Conservation (phyloP, 2,329 filamentous ascomycete species). For the Neopestalotiopsis clavispora region DNA sequence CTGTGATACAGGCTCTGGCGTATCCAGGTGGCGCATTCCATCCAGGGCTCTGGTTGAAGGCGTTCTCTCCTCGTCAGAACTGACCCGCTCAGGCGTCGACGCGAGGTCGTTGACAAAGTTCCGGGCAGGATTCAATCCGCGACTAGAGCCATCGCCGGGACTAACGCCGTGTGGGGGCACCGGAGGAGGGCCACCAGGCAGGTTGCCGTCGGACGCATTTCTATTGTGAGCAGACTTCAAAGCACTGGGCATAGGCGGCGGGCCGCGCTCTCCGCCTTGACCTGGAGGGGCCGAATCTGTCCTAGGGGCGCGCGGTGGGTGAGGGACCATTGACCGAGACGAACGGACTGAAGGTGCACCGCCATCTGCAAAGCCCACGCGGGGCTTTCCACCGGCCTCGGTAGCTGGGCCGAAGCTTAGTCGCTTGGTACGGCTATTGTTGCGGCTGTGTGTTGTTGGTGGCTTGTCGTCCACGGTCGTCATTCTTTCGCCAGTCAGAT, state of each 20-base stretch:
- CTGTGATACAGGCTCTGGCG: conserved; percentile 76
- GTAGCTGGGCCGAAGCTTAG: conserved; percentile 54
- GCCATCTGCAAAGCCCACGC: conserved; percentile 65
- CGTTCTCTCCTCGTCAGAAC: conserved; percentile 60
- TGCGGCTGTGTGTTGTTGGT: conserved; percentile 51
- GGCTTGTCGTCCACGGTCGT: conserved; percentile 60
- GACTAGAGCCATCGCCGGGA: conserved; percentile 32
- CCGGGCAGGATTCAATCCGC: conserved; percentile 41
- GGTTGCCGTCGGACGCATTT: conserved; percentile 53
- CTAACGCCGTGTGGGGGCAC: conserved; percentile 31
- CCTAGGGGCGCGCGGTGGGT: conserved; percentile 43
- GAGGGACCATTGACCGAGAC: conserved; percentile 55
- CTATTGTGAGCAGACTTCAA: conserved; percentile 44
- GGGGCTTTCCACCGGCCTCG: conserved; percentile 41
- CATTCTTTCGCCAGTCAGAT: conserved; percentile 82
- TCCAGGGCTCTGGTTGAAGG: conserved; percentile 57
- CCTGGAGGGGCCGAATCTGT: conserved; percentile 58
- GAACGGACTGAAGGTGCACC: conserved; percentile 47
- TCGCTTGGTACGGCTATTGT: conserved; percentile 63
- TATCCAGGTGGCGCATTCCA: conserved; percentile 59
- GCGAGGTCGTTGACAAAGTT: conserved; percentile 49
- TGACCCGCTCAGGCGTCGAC: conserved; percentile 56
- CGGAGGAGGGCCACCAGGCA: conserved; percentile 28
- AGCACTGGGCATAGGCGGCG: conserved; percentile 38
- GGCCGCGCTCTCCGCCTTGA: conserved; percentile 41